phyloP scores from a whole-genome alignment of 495 filamentous ascomycete species.

The Penicillium verhagenii region DNA sequence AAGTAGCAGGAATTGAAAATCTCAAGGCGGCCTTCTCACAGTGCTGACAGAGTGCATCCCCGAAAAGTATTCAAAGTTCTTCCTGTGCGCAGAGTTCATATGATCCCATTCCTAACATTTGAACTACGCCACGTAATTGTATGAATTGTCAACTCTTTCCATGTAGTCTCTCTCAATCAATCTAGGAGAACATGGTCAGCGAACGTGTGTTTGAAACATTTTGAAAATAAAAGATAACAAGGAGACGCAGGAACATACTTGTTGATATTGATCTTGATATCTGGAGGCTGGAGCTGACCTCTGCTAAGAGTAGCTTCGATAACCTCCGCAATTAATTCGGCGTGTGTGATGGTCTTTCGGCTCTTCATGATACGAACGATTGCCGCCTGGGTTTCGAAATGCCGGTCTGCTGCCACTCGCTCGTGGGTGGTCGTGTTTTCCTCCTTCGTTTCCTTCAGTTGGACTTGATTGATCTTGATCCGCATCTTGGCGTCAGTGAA shows the following conservation, averaged over 20 bases:
- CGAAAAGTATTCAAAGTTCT: not conserved
- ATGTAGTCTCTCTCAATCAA: conserved; percentile 96
- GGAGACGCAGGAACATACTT: conserved; percentile 60
- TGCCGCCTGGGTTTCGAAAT: conserved; percentile 95
- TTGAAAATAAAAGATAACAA: too few species aligned
- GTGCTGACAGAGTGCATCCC: too few species aligned
- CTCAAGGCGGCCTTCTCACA: not conserved
- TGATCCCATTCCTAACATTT: not conserved
- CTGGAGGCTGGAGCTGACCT: conserved; percentile 75
- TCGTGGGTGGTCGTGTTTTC: conserved; percentile 95
- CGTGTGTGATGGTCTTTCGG: conserved; percentile 78
- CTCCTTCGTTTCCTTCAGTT: conserved; percentile 86
- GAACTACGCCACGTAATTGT: conserved; percentile 81
- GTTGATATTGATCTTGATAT: conserved; percentile 97
- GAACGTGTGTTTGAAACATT: not conserved
- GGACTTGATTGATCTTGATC: conserved; percentile 98
- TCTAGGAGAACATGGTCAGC: conserved; percentile 39
- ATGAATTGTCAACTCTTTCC: conserved; percentile 76
- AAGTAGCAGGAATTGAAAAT: not conserved
- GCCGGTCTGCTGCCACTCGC: conserved; percentile 80
- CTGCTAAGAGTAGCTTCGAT: conserved; percentile 84
- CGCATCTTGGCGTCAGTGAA: conserved; percentile 83
- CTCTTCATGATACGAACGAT: conserved; percentile 98
- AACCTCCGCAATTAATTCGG: conserved; percentile 78
- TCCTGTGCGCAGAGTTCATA: not conserved